Conservation (phyloP, 768 basidiomycete species). For the Tricholomella constricta region DNA sequence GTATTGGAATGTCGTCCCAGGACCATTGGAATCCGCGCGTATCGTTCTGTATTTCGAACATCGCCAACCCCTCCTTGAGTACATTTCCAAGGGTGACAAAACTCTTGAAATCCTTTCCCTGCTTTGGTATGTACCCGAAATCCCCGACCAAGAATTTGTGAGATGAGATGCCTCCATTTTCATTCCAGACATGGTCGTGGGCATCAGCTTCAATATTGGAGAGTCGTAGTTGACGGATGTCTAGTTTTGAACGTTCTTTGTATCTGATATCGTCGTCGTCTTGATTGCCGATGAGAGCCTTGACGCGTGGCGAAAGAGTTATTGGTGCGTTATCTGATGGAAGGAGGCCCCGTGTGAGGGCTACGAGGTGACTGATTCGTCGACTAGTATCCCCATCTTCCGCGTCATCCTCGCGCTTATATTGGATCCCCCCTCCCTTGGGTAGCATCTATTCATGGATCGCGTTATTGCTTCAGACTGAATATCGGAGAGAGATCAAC, state of each 20-base stretch:
- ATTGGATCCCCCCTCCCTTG: constrained; percentile 34
- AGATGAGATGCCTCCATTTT: constrained; percentile 37
- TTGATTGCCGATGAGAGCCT: constrained; percentile 26
- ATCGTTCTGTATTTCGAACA: constrained; percentile 22
- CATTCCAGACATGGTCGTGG: constrained; percentile 43
- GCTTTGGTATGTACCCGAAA: constrained; percentile 42
- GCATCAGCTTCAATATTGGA: constrained; percentile 34
- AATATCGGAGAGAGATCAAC: neutral
- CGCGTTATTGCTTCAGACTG: neutral
- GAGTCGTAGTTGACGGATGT: constrained; percentile 39
- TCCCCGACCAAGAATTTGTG: constrained; percentile 46
- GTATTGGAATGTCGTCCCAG: constrained; percentile 36
- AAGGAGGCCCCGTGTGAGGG: constrained; percentile 40
- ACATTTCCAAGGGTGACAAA: constrained; percentile 44
- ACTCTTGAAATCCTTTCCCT: constrained; percentile 33
- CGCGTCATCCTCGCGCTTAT: constrained; percentile 20
- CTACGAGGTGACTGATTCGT: constrained; percentile 42
- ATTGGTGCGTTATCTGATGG: constrained; percentile 35
- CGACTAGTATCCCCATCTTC: constrained; percentile 28
- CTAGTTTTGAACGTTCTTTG: constrained; percentile 20
- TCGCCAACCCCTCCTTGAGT: constrained; percentile 27
- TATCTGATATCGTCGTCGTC: constrained; percentile 27
- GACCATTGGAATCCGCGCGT: constrained; percentile 36
- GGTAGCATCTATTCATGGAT: constrained; percentile 41
- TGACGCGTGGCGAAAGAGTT: constrained; percentile 29